Evolutionary conservation across 345 rosid genomes (phyloP).

Genomic region (Eucalyptus cladocalyx): DNA sequence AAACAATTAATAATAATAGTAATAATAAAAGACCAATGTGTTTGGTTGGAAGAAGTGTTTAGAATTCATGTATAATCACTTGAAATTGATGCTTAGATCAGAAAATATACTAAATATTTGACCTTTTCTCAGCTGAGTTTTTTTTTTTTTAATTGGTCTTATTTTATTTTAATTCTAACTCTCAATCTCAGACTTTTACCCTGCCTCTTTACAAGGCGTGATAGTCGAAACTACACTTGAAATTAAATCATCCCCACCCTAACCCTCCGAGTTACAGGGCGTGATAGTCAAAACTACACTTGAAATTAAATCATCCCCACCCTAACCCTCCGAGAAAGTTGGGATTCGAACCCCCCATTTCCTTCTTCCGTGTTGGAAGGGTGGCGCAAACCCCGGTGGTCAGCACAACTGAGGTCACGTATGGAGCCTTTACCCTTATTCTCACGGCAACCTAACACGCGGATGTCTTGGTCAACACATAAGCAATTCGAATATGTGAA

Average conservation of each 20-base stretch:
- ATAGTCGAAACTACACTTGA: fast-evolving
- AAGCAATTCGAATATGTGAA: not conserved
- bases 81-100: too few species aligned
- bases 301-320: fast-evolving
- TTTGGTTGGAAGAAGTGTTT: too few species aligned
- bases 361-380: fast-evolving
- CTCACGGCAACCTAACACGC: not conserved
- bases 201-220: fast-evolving
- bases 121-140: too few species aligned
- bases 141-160: too few species aligned
- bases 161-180: too few species aligned
- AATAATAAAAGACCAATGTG: too few species aligned
- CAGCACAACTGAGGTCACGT: too few species aligned
- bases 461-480: not conserved
- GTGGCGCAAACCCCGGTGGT: too few species aligned
- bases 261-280: fast-evolving
- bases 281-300: fast-evolving
- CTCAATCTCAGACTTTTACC: fast-evolving
- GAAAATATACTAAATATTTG: too few species aligned
- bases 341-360: fast-evolving
- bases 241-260: fast-evolving
- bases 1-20: not conserved
- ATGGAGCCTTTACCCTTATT: not conserved
- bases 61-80: too few species aligned
- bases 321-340: too few species aligned